phyloP scores from a whole-genome alignment of 176 grass and related monocot species.

The Pontederia crassipes region DNA sequence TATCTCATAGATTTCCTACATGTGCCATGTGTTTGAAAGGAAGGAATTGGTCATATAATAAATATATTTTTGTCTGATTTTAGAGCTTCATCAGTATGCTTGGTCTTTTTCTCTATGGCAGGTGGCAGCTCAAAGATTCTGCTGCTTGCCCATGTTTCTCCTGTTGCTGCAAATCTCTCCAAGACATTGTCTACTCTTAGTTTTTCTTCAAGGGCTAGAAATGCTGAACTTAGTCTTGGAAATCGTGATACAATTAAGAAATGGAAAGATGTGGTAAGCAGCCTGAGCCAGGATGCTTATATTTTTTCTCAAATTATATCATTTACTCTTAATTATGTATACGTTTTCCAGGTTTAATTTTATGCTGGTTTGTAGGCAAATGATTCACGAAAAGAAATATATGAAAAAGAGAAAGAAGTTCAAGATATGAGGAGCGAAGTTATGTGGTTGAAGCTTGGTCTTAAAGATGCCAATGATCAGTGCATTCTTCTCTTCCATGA shows the following conservation, averaged over 20 bases:
- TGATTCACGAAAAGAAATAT: slow-evolving; percentile 93
- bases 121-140: slow-evolving; percentile 84
- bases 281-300: no score
- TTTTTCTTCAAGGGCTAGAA: slow-evolving; percentile 91
- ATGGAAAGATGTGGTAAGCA: slow-evolving; percentile 99
- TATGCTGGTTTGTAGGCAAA: slow-evolving; percentile 59
- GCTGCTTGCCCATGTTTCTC: slow-evolving; percentile 78
- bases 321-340: slow-evolving; percentile 2
- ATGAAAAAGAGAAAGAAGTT: slow-evolving; percentile 89
- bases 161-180: slow-evolving; percentile 85
- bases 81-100: background rate
- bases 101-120: slow-evolving; percentile 19
- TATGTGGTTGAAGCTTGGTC: slow-evolving; percentile 59
- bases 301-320: slow-evolving; percentile 6
- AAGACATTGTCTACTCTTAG: slow-evolving; percentile 77
- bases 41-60: background rate
- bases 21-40: no score
- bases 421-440: slow-evolving; percentile 63
- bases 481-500: slow-evolving; percentile 78
- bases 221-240: slow-evolving; percentile 92
- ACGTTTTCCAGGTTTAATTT: background rate
- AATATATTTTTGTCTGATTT: background rate
- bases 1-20: no score
- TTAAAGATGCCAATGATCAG: slow-evolving; percentile 80
- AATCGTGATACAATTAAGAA: slow-evolving; percentile 99